phyloP scores from a whole-genome alignment of 1,284 basidiomycete species.

The Austroboletus niveus region DNA sequence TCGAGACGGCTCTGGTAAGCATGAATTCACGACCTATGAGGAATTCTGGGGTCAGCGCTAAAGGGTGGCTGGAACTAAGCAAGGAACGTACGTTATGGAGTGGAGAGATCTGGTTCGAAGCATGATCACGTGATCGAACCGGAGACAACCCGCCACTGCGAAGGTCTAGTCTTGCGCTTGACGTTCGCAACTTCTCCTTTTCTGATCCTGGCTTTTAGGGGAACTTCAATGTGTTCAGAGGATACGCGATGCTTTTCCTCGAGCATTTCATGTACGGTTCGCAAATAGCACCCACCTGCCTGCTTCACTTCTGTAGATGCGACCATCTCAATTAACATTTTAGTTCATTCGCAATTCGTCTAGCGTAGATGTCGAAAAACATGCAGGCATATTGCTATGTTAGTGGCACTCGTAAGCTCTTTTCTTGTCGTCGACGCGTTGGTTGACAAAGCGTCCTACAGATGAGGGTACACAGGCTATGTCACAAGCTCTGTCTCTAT shows the following conservation, averaged over 20 bases:
- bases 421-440: too few relatives aligned
- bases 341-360: too few relatives aligned
- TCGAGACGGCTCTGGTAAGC: constrained; percentile 67
- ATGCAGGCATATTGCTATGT: constrained; percentile 9
- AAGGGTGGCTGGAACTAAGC: constrained; percentile 39
- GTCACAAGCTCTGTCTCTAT: background rate
- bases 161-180: too few relatives aligned
- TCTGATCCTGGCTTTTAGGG: constrained; percentile 17
- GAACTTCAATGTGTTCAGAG: too few relatives aligned
- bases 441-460: background rate
- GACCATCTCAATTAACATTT: too few relatives aligned
- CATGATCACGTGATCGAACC: too few relatives aligned
- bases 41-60: constrained; percentile 64
- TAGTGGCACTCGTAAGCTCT: constrained; percentile 3
- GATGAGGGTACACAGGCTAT: background rate
- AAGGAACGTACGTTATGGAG: constrained; percentile 36
- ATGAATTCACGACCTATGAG: constrained; percentile 86
- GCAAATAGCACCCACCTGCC: too few relatives aligned
- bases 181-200: constrained; percentile 6
- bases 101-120: too few relatives aligned
- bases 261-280: too few relatives aligned
- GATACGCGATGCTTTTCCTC: too few relatives aligned
- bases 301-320: too few relatives aligned
- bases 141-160: too few relatives aligned
- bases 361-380: background rate